Conservation (phyloP, 2,329 filamentous ascomycete species). For the Exophiala sp. region DNA sequence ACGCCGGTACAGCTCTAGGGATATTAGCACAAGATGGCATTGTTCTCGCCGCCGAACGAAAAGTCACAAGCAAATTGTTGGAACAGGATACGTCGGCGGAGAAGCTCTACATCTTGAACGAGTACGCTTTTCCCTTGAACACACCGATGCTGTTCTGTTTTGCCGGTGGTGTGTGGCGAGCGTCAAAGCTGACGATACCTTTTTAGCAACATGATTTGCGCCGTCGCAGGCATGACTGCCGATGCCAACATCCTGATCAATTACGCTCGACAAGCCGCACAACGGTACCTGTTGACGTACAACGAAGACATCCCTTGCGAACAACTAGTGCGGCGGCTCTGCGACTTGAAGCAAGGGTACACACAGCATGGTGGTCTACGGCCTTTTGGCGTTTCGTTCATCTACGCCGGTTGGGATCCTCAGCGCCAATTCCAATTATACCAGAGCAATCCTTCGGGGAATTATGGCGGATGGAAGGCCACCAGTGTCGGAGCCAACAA, state of each 20-base stretch:
- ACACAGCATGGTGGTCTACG: conserved; percentile 97
- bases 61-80: conserved; percentile 97
- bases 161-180: no score
- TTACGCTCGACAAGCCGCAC: conserved; percentile 93
- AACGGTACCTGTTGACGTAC: conserved; percentile 97
- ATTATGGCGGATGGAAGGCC: conserved; percentile 99
- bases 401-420: conserved; percentile 97
- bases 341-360: conserved; percentile 98
- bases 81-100: conserved; percentile 99
- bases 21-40: conserved; percentile 98
- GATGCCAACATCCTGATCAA: conserved; percentile 99
- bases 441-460: conserved; percentile 96
- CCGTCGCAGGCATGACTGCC: conserved; percentile 97
- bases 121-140: conserved; percentile 54
- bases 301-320: conserved; percentile 99
- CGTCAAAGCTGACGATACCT: neutral
- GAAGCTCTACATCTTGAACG: conserved; percentile 99
- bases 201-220: conserved; percentile 96
- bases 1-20: conserved; percentile 92
- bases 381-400: conserved; percentile 97
- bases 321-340: conserved; percentile 91
- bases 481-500: conserved; percentile 98
- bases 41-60: conserved; percentile 93
- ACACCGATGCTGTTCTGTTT: neutral
- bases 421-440: conserved; percentile 97